Percentiles rank a stretch among this genome's conserved stretches.
Conservation (phyloP, 169 alveolate species). For the Eimeria sp. region DNA sequence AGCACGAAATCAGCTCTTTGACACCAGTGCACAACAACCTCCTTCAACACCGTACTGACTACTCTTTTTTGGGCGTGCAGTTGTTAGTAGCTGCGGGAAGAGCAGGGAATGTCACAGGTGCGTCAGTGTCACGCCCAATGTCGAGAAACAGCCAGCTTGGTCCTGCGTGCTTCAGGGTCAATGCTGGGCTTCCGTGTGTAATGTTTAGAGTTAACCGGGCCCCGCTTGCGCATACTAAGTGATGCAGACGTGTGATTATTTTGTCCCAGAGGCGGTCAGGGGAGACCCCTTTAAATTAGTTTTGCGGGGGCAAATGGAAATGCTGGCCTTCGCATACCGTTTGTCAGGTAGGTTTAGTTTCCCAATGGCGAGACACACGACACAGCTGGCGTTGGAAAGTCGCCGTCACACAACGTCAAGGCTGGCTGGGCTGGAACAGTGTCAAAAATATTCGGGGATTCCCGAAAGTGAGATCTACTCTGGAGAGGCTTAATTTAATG, state of each 20-base stretch:
- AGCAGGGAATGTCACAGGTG: no score
- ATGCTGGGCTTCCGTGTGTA: background rate
- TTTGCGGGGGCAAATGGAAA: background rate
- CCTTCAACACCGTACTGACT: background rate
- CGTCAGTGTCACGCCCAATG: background rate
- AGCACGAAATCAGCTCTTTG: background rate
- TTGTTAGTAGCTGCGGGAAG: background rate
- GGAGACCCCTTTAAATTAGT: background rate
- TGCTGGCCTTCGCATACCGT: background rate
- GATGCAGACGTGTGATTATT: background rate
- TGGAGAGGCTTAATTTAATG: background rate
- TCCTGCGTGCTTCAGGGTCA: background rate
- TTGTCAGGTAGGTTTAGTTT: background rate
- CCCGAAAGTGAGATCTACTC: no score
- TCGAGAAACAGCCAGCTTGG: background rate
- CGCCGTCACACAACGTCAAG: background rate
- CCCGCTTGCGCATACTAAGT: background rate
- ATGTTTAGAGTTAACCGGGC: background rate
- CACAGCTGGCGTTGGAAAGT: background rate
- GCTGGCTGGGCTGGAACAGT: background rate
- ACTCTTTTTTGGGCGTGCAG: background rate
- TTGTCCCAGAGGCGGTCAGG: background rate
- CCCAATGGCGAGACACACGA: background rate
- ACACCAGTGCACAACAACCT: background rate
- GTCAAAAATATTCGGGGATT: background rate